Base-by-base conservation (phyloP, 2,329 filamentous ascomycete genomes). In the Aspergillus proliferans region DNA sequence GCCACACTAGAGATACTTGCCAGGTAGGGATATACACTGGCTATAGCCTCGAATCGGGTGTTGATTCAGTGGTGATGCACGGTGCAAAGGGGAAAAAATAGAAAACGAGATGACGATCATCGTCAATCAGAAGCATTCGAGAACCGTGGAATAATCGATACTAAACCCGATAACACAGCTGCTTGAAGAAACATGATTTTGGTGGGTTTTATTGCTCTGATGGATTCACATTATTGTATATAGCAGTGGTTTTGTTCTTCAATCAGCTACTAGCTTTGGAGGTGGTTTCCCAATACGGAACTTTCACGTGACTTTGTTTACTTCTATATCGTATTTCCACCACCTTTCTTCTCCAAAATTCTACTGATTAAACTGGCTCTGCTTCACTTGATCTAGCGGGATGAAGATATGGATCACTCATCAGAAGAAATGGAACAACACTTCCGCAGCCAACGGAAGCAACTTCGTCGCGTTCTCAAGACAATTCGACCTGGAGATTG, bases 21-120 rank as follows among this genome's bases (percentile, higher is more conserved):
- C 26, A 12, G 26, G 26, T 30, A 36, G 8, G n/a, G 8, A 36
- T 36, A 36, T n/a, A 36, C 14, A 30, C 26, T 30, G 26, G 8
- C 6, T n/a, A 18, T 36, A 36, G 14, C 8, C 6, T 36, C 7
- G 34, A n/a, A 36, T n/a, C 14, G 12, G 3, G 15, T 15, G 15
- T 36, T 4, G 34, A 36, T 18, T 7, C 18, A 8, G 9, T 22
- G 38, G 9, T 40, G 38, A 36, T 36, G 34, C 34, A 36, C 34
- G n/a, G 34, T 6, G 34, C 15, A 30, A 30, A 30, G 26, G 46
- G 45, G 47, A 21, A 47, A 47, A 39, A 33, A 21, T 33, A 54
- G 47, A 38, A 42, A 46, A n/a, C 34, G 34, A 41, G 41, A 22
- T 15, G 26, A 43, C 41, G 26, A 43, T 30, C 22, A 30, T 26